These are phyloP conservation scores for Paramecium primaurelia DNA, from an alignment of 73 alveolate species.

Conservation along the genomic window DNA sequence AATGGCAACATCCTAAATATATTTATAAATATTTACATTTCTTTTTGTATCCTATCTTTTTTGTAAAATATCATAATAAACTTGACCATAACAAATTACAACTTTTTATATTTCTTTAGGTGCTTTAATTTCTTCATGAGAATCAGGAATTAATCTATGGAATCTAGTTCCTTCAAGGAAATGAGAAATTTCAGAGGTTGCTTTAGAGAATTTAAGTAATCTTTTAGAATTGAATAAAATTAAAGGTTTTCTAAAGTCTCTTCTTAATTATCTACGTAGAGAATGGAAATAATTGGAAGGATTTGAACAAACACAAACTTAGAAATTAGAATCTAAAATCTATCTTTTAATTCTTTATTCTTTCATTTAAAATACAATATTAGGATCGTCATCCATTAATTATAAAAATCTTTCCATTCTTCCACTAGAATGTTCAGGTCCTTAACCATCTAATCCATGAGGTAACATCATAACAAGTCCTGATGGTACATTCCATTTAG, in stretches of 20 bases:
- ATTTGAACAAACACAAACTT: conserved; percentile 74
- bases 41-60: conserved; percentile 62
- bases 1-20: conserved; percentile 81
- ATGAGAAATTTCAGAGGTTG: conserved; percentile 57
- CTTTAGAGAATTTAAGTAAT: conserved; percentile 74
- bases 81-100: conserved; percentile 84
- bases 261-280: conserved; percentile 81
- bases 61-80: conserved; percentile 69
- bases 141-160: conserved; percentile 63
- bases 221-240: conserved; percentile 87
- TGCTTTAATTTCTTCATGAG: conserved; percentile 47
- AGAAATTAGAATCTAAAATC: conserved; percentile 56
- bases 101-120: conserved; percentile 72
- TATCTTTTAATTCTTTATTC: conserved; percentile 45
- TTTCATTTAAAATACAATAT: conserved; percentile 57
- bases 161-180: conserved; percentile 59
- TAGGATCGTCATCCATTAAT: conserved; percentile 78
- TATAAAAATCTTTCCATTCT: conserved; percentile 83
- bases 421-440: conserved; percentile 89
- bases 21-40: conserved; percentile 27
- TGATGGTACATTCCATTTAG: conserved; percentile 82
- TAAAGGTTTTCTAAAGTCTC: conserved; percentile 89
- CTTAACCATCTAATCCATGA: conserved; percentile 91
- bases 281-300: conserved; percentile 89
- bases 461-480: conserved; percentile 81